These are phyloP conservation scores for Pythium vanterpoolii DNA, from an alignment of 352 stramenopile species.

Conservation along the genomic window DNA sequence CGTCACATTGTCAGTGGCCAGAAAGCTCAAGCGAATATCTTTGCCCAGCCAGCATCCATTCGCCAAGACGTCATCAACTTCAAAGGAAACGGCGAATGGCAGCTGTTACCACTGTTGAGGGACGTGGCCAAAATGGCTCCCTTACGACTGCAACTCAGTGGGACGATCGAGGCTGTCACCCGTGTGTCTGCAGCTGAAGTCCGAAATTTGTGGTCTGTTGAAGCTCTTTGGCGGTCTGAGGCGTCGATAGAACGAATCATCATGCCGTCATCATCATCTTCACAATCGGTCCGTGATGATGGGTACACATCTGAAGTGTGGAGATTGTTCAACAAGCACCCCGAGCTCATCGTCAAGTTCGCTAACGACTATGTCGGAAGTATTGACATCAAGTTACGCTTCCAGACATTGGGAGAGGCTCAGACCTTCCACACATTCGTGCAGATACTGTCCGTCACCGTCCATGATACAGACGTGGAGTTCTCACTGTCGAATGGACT, in stretches of 20 bases:
- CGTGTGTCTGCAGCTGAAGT: background rate
- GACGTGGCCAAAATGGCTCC: background rate
- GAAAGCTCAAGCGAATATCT: background rate
- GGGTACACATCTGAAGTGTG: conserved; percentile 4
- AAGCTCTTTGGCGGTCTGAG: background rate
- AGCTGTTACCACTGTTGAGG: background rate
- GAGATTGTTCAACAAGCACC: conserved; percentile 5
- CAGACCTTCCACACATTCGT: background rate
- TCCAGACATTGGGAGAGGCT: background rate
- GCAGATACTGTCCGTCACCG: background rate
- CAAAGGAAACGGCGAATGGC: background rate
- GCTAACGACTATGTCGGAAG: background rate
- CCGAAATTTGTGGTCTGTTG: conserved; percentile 15
- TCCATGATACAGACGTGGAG: conserved; percentile 5
- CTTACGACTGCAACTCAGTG: conserved; percentile 11
- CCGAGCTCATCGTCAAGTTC: conserved; percentile 9
- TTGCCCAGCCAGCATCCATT: background rate
- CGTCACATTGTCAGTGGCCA: background rate
- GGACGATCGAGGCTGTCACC: conserved; percentile 3
- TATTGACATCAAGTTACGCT: conserved; percentile 1
- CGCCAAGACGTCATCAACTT: background rate
- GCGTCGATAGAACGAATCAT: background rate
- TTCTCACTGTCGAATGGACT: conserved; percentile 16
- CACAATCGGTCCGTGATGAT: background rate
- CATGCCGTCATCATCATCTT: conserved; percentile 16